Conservation (phyloP, 768 basidiomycete species). For the Fibroporia radiculosa region DNA sequence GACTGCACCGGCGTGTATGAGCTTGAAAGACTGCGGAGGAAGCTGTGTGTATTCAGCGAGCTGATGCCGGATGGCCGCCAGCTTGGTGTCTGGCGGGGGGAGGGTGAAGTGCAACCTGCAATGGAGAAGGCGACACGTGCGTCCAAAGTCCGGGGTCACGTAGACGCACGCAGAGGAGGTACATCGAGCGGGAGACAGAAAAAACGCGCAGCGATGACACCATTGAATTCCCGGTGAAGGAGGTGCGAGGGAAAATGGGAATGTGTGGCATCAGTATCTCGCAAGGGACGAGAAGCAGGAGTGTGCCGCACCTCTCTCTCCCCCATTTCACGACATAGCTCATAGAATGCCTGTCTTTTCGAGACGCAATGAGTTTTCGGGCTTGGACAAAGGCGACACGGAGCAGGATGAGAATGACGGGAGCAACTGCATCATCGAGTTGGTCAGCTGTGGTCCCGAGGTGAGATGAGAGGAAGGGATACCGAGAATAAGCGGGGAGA, state of each 20-base stretch:
- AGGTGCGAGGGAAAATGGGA: no score
- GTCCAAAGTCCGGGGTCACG: no score
- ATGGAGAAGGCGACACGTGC: no score
- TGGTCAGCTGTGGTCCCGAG: constrained; percentile 1
- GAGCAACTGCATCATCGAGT: constrained; percentile 13
- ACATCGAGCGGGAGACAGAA: no score
- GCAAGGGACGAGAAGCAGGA: not conserved
- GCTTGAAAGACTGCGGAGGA: constrained; percentile 63
- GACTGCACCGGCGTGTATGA: constrained; percentile 86
- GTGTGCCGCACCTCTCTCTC: constrained; percentile 30
- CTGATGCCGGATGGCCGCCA: constrained; percentile 48
- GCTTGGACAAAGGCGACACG: constrained; percentile 19
- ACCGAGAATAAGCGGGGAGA: constrained; percentile 19
- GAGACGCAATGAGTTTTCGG: constrained; percentile 14
- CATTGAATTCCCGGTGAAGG: no score
- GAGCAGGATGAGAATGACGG: constrained; percentile 24
- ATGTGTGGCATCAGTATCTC: no score
- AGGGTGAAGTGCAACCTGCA: constrained; percentile 45
- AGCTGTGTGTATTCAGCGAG: constrained; percentile 75
- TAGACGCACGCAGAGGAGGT: no score
- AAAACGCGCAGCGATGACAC: no score
- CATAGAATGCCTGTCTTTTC: constrained; percentile 15
- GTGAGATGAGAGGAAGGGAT: not conserved
- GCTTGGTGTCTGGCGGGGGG: constrained; percentile 49
- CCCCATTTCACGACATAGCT: constrained; percentile 44